Evolutionary conservation across 202 grass and related monocot species (phyloP).

Genomic region (Carex sylvatica): DNA sequence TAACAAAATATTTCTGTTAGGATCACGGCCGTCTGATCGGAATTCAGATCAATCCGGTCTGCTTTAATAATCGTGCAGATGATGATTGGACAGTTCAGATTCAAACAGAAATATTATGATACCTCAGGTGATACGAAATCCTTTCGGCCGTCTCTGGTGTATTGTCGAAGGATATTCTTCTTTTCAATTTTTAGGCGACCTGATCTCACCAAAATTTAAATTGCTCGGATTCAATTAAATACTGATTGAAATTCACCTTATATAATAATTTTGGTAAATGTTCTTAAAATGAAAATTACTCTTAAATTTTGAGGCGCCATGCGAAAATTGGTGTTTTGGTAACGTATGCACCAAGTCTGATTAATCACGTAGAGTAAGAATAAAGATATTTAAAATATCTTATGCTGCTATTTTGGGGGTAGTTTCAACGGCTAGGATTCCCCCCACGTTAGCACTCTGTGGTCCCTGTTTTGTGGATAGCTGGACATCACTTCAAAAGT

Average conservation of each 20-base stretch:
- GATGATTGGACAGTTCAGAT: no score
- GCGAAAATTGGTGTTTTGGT: neutral
- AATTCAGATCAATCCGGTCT: no score
- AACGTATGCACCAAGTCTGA: neutral
- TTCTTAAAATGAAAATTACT: neutral
- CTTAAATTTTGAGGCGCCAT: neutral
- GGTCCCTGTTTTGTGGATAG: neutral
- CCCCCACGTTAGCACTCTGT: neutral
- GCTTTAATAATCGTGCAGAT: no score
- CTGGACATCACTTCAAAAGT: constrained; percentile 1
- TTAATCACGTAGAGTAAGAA: neutral
- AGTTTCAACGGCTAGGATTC: neutral
- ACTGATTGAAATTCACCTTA: neutral
- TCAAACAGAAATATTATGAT: no score
- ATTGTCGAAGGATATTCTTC: no score
- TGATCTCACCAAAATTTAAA: neutral
- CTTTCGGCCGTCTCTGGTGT: neutral
- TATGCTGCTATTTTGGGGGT: neutral
- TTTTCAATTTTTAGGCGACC: neutral
- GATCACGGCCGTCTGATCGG: no score
- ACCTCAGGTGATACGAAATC: no score
- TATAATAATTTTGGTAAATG: neutral
- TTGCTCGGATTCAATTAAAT: neutral
- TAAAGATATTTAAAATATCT: neutral
- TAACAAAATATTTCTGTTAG: no score